Evolutionary conservation across 768 basidiomycete genomes (phyloP).

Genomic region (Lactifluus subvellereus): DNA sequence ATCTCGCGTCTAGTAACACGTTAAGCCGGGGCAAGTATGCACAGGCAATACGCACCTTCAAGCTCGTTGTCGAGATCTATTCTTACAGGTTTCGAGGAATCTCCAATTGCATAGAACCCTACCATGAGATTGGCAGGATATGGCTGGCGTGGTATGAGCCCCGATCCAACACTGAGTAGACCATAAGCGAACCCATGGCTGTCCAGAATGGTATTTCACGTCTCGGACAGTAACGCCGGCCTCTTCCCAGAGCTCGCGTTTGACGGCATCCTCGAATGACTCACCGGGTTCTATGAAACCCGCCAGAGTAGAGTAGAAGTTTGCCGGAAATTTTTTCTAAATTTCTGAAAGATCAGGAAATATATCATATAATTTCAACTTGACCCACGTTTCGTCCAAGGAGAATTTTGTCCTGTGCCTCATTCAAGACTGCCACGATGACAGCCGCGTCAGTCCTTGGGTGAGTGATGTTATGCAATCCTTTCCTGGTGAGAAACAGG

Average conservation of each 20-base stretch:
- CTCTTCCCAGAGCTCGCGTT: constrained; percentile 93
- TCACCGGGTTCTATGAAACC: constrained; percentile 96
- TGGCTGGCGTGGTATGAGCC: constrained; percentile 45
- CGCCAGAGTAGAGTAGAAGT: constrained; percentile 84
- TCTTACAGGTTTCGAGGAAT: constrained; percentile 66
- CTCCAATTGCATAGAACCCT: constrained; percentile 79
- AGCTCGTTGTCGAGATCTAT: constrained; percentile 92
- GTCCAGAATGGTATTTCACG: constrained; percentile 77
- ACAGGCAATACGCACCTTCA: constrained; percentile 46
- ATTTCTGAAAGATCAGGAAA: constrained; percentile 1
- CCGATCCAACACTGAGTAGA: background rate
- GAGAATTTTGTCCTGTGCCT: constrained; percentile 74
- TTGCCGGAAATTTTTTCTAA: constrained; percentile 59
- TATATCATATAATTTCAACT: background rate
- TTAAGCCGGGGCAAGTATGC: background rate
- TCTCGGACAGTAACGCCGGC: constrained; percentile 85
- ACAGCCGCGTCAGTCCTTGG: constrained; percentile 85
- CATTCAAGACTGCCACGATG: constrained; percentile 83
- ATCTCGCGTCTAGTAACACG: constrained; percentile 64
- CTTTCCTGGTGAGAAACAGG: constrained; percentile 45
- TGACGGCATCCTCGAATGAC: constrained; percentile 88
- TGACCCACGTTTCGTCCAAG: constrained; percentile 75
- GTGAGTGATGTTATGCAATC: constrained; percentile 81
- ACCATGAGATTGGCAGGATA: constrained; percentile 89
- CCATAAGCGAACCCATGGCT: constrained; percentile 68